Evolutionary conservation across 2,329 filamentous ascomycete species (phyloP).

Genomic region (Penicillium sp.): DNA sequence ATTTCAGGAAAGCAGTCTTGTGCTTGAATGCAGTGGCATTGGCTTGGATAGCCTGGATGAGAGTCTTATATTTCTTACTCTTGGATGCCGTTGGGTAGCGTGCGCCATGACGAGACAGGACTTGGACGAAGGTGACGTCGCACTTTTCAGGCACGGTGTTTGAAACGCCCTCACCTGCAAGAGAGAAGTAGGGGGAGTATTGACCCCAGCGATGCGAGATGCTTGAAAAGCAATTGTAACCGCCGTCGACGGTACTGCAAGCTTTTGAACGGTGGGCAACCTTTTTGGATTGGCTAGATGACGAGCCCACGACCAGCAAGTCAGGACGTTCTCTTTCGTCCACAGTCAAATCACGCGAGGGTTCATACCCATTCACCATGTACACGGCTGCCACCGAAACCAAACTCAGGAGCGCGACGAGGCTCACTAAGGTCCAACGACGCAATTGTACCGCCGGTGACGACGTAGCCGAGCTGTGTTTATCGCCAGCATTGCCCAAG

Average conservation of each 20-base stretch:
- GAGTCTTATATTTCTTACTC: constrained; percentile 65
- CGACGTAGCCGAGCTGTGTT: not conserved
- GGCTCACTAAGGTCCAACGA: constrained; percentile 12
- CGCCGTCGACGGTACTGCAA: constrained; percentile 63
- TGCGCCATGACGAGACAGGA: constrained; percentile 84
- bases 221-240: constrained; percentile 67
- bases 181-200: constrained; percentile 83
- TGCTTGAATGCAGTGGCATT: constrained; percentile 61
- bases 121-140: constrained; percentile 76
- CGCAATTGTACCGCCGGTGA: not conserved
- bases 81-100: constrained; percentile 78
- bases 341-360: constrained; percentile 5
- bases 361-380: constrained; percentile 19
- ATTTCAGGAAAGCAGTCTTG: constrained; percentile 71
- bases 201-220: constrained; percentile 80
- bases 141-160: constrained; percentile 69
- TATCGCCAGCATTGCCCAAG: not conserved
- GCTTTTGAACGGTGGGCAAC: not conserved
- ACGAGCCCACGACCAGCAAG: not conserved
- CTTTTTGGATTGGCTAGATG: not conserved
- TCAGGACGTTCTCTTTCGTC: constrained; percentile 9
- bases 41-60: constrained; percentile 71
- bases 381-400: constrained; percentile 17
- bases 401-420: constrained; percentile 16
- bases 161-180: constrained; percentile 63